A percentile compares a stretch with the other conserved stretches of the same genome.
phyloP scores from a whole-genome alignment of 1,284 basidiomycete genomes.

The Mycosarcoma mackinlayi region DNA sequence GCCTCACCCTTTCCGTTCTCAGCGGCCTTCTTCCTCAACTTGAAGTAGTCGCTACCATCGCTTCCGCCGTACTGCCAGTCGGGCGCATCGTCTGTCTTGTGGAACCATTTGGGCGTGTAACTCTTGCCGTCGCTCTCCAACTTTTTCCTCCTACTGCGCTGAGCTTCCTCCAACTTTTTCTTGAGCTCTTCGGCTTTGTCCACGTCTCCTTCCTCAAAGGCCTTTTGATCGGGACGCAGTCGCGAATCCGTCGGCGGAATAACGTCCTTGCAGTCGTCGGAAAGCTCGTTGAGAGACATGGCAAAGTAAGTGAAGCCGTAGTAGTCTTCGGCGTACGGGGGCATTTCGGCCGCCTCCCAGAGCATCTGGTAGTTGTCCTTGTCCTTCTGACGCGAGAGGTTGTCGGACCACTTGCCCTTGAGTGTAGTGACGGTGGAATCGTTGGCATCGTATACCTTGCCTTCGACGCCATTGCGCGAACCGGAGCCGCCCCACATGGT shows the following conservation, averaged over 20 bases:
- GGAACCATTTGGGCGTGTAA: constrained; percentile 62
- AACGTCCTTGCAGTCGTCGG: constrained; percentile 74
- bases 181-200: constrained; percentile 83
- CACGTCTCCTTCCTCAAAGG: constrained; percentile 83
- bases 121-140: constrained; percentile 66
- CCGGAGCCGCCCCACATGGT: constrained; percentile 60
- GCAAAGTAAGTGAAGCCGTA: constrained; percentile 68
- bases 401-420: constrained; percentile 65
- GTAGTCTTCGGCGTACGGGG: constrained; percentile 58
- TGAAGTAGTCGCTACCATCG: constrained; percentile 56
- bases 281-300: constrained; percentile 66
- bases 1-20: constrained; percentile 8
- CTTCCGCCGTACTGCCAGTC: constrained; percentile 60
- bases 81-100: constrained; percentile 39
- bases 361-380: constrained; percentile 63
- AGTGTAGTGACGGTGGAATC: constrained; percentile 44
- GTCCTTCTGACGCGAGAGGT: constrained; percentile 52
- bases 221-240: constrained; percentile 83
- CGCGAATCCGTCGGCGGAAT: constrained; percentile 87
- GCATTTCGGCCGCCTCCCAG: constrained; percentile 65
- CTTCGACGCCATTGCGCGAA: constrained; percentile 59
- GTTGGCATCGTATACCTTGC: constrained; percentile 62
- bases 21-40: constrained; percentile 29
- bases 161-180: constrained; percentile 76
- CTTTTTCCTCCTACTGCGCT: constrained; percentile 68